These are phyloP conservation scores for Rhamnella rubrinervis DNA, from an alignment of 331 rosid genomes.

Conservation along the genomic window DNA sequence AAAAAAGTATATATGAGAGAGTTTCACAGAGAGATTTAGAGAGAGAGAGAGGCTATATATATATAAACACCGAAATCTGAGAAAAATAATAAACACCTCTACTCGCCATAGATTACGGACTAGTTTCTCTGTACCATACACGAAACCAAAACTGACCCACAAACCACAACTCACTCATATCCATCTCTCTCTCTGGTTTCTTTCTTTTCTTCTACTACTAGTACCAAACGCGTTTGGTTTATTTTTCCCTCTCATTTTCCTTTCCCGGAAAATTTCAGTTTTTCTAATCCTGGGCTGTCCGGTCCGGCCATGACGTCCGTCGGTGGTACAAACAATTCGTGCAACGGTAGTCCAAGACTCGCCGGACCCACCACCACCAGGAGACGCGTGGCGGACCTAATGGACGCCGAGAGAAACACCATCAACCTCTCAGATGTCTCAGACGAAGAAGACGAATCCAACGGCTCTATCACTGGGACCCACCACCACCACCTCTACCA, in stretches of 20 bases:
- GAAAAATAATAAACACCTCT: constrained; percentile 14
- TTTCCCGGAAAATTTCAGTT: background rate
- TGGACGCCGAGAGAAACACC: constrained; percentile 33
- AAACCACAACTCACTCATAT: background rate
- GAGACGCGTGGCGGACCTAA: constrained; percentile 70
- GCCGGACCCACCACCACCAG: constrained; percentile 70
- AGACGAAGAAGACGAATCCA: constrained; percentile 37
- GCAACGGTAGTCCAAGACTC: constrained; percentile 44
- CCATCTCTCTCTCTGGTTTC: background rate
- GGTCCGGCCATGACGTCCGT: constrained; percentile 59
- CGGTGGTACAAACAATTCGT: constrained; percentile 50
- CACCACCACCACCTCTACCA: constrained; percentile 22
- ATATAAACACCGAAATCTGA: constrained; percentile 1
- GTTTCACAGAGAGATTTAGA: background rate
- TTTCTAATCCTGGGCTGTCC: background rate
- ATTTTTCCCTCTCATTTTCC: constrained; percentile 1
- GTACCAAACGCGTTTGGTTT: background rate
- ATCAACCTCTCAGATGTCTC: constrained; percentile 34
- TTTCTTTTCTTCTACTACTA: background rate
- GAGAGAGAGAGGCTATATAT: background rate
- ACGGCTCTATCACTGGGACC: constrained; percentile 30
- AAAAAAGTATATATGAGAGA: background rate
- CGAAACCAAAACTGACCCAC: constrained; percentile 10
- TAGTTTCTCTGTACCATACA: constrained; percentile 1
- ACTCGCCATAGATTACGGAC: constrained; percentile 40